Base-by-base conservation (phyloP, 257 asterid species). In the Solanum virginianum region DNA sequence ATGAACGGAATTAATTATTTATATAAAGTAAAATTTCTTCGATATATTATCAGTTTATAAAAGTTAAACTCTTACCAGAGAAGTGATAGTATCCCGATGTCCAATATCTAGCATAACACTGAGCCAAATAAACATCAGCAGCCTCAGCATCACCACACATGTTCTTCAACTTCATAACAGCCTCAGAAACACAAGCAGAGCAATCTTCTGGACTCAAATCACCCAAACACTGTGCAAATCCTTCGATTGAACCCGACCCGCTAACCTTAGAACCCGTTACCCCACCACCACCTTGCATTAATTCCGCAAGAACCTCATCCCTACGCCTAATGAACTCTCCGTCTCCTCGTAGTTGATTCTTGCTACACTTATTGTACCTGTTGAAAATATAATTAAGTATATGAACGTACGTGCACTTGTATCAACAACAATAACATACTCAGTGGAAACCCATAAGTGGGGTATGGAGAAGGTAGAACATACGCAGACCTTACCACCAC, bases 221-320 rank as follows among this genome's bases (percentile, higher is more conserved):
- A 45, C 91, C 91, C 8, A 86, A 55, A 79, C 93, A 90, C 86
- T 90, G 91, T 0, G 85, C 87, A 62, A 83, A 84, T 10, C 93
- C 93, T 62, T 86, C 90, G 0, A 90, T 88, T 5, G 70, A 85
- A 8, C 91, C 93, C 0, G 93, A 87, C 45, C 82, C 72, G 43
- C 91, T 88, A 10, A 93, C 93, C 45, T 94, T 80, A 87, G 91
- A 95, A 49, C 93, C 95, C 1, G 22, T 77, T 22, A 91, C 91
- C 54, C 80, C 80, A 70, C 24, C 84, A 45, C 56, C 56, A 17
- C 82, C 91, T 17, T 39, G 86, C 84, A 95, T 45, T 72, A 77
- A 53, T 7, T 90, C 90, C 1, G 84, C 89, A 3, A 95, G 90
- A 77, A 95, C 93, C 3, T 79, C 88, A 36, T 94, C 98, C 49